Percentiles rank a stretch among this genome's conserved stretches.
phyloP scores from a whole-genome alignment of 768 basidiomycete species.

The Lentinula sp. region DNA sequence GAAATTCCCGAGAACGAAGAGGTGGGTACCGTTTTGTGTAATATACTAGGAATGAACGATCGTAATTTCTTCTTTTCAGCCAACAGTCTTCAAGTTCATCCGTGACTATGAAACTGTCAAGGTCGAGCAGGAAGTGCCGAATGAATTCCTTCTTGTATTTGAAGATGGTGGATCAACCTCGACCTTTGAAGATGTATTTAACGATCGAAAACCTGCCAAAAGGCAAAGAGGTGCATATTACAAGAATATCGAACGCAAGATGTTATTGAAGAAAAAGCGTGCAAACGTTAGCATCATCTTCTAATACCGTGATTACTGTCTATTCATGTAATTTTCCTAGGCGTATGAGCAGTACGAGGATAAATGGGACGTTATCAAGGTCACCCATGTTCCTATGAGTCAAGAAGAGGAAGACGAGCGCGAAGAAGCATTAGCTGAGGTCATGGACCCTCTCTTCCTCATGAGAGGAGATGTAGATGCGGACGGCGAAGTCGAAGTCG shows the following conservation, averaged over 20 bases:
- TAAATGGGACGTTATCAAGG: conserved; percentile 78
- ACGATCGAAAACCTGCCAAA: conserved; percentile 8
- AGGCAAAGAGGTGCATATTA: conserved; percentile 74
- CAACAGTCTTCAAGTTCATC: conserved; percentile 67
- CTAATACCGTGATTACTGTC: neutral
- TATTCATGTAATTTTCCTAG: conserved; percentile 23
- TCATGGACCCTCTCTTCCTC: conserved; percentile 61
- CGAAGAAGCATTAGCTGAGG: conserved; percentile 73
- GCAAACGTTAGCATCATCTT: conserved; percentile 50
- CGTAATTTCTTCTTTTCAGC: conserved; percentile 26
- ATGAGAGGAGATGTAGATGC: conserved; percentile 50
- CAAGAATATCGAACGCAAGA: conserved; percentile 85
- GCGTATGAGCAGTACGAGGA: conserved; percentile 67
- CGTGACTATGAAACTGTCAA: conserved; percentile 87
- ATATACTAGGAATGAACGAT: neutral
- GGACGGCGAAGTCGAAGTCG: conserved; percentile 49
- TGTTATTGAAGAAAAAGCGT: conserved; percentile 80
- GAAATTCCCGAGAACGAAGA: conserved; percentile 49
- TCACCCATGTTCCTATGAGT: conserved; percentile 65
- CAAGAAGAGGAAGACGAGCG: conserved; percentile 73
- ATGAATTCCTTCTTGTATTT: conserved; percentile 75
- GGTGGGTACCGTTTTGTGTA: conserved; percentile 25
- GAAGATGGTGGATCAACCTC: conserved; percentile 46
- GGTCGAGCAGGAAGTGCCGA: conserved; percentile 80
- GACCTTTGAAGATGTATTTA: conserved; percentile 27